Percentiles rank a stretch among this genome's conserved stretches.
phyloP scores from a whole-genome alignment of 768 basidiomycete genomes.

The Pulveroboletus sp. region DNA sequence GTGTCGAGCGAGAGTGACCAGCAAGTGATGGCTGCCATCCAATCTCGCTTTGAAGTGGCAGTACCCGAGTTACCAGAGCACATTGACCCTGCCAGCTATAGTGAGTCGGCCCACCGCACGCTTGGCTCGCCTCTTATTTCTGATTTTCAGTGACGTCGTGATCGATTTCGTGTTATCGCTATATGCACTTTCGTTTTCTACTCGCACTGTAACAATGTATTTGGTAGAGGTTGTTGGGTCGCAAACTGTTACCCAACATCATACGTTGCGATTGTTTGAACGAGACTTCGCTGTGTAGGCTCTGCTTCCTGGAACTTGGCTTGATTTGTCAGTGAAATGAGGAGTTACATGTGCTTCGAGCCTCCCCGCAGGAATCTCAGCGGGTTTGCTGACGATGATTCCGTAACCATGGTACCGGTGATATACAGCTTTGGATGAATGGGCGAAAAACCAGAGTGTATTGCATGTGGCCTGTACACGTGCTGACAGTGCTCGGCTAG shows the following conservation, averaged over 20 bases:
- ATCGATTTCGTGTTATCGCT: conserved; percentile 23
- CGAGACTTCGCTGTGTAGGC: not conserved
- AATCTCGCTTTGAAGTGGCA: conserved; percentile 95
- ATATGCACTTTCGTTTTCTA: conserved; percentile 7
- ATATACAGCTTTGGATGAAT: no score
- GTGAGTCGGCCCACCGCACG: conserved; percentile 46
- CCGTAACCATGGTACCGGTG: no score
- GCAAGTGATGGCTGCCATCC: conserved; percentile 92
- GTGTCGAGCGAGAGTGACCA: conserved; percentile 90
- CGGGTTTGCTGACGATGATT: no score
- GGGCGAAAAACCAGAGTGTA: no score
- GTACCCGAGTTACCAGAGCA: conserved; percentile 93
- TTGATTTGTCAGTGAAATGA: no score
- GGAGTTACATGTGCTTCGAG: no score
- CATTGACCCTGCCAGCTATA: conserved; percentile 94
- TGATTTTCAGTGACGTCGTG: conserved; percentile 42
- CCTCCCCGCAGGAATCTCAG: no score
- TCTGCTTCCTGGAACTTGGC: not conserved
- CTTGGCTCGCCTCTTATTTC: not conserved
- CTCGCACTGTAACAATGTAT: conserved; percentile 24
- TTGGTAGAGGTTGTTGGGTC: conserved; percentile 9
- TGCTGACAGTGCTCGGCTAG: no score
- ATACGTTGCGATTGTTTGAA: conserved; percentile 9
- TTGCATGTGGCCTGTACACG: no score
- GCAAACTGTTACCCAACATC: conserved; percentile 1